A percentile compares a stretch with the other conserved stretches of the same genome.
These are phyloP conservation scores for Penicillium herquei DNA, from an alignment of 495 filamentous ascomycete species.

Conservation along the genomic window DNA sequence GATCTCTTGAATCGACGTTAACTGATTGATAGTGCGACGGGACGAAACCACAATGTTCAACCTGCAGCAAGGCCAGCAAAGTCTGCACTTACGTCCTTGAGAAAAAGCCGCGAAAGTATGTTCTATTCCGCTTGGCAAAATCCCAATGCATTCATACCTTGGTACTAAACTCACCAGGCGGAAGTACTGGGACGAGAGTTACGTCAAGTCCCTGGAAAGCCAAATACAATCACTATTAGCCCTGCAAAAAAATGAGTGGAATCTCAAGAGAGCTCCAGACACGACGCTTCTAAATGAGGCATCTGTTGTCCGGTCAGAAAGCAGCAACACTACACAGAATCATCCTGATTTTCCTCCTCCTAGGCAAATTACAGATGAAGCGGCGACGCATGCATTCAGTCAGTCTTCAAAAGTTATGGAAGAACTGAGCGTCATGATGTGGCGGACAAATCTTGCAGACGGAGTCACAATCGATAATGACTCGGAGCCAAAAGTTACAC, in stretches of 20 bases:
- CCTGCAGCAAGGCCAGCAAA: not conserved
- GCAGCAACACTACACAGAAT: not conserved
- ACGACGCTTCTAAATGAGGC: not conserved
- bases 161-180: conserved; percentile 1
- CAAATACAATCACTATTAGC: conserved; percentile 6
- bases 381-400: not conserved
- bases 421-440: conserved; percentile 14
- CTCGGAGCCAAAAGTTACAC: not conserved
- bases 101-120: not conserved
- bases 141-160: too few species aligned
- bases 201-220: conserved; percentile 11
- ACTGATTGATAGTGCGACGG: conserved; percentile 3
- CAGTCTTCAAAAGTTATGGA: conserved; percentile 12
- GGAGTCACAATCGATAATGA: conserved; percentile 1
- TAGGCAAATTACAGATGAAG: not conserved
- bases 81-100: not conserved
- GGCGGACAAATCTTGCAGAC: conserved; percentile 13
- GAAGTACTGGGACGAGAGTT: conserved; percentile 14
- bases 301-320: not conserved
- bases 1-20: not conserved
- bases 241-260: not conserved
- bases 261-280: not conserved
- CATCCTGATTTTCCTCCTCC: too few species aligned
- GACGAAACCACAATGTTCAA: conserved; percentile 6
- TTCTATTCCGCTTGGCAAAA: not conserved